Evolutionary conservation across 176 grass and related monocot genomes (phyloP).

Genomic region (Tillandsia fasciculata): DNA sequence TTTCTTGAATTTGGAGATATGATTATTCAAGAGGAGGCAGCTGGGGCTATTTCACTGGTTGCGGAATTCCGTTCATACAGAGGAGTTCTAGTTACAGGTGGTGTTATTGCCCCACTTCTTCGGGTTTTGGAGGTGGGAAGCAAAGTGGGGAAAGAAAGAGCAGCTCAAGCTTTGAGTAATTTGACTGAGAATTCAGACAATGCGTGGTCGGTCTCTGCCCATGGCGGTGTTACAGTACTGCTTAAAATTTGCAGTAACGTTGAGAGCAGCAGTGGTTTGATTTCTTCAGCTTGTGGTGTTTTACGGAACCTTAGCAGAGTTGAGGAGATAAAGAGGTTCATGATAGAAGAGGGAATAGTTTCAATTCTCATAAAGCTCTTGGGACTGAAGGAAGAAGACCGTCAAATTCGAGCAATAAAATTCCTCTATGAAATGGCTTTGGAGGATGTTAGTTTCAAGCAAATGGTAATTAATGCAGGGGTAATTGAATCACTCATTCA

Average conservation of each 20-base stretch:
- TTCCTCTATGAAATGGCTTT: constrained; percentile 49
- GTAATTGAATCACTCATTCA: constrained; percentile 51
- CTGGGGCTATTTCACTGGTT: constrained; percentile 37
- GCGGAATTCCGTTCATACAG: constrained; percentile 38
- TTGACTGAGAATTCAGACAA: constrained; percentile 94
- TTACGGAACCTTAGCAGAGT: constrained; percentile 57
- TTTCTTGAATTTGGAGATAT: constrained; percentile 46
- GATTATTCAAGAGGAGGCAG: constrained; percentile 46
- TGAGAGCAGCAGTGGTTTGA: constrained; percentile 35
- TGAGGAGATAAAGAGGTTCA: constrained; percentile 75
- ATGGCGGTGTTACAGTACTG: constrained; percentile 67
- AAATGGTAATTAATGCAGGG: constrained; percentile 45
- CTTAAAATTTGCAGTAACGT: constrained; percentile 27
- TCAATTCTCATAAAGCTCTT: constrained; percentile 48
- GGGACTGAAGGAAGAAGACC: constrained; percentile 47
- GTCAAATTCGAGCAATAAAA: constrained; percentile 46
- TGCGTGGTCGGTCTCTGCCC: constrained; percentile 83
- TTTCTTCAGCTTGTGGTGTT: constrained; percentile 47
- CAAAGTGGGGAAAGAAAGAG: constrained; percentile 37
- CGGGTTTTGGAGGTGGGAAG: constrained; percentile 42
- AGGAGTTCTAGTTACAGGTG: constrained; percentile 51
- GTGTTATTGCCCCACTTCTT: constrained; percentile 54
- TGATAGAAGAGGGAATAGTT: constrained; percentile 66
- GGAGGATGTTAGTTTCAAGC: constrained; percentile 37
- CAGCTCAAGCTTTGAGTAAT: constrained; percentile 42